phyloP scores from a whole-genome alignment of 768 basidiomycete species.

The Pilatotrama ljubarskyi region DNA sequence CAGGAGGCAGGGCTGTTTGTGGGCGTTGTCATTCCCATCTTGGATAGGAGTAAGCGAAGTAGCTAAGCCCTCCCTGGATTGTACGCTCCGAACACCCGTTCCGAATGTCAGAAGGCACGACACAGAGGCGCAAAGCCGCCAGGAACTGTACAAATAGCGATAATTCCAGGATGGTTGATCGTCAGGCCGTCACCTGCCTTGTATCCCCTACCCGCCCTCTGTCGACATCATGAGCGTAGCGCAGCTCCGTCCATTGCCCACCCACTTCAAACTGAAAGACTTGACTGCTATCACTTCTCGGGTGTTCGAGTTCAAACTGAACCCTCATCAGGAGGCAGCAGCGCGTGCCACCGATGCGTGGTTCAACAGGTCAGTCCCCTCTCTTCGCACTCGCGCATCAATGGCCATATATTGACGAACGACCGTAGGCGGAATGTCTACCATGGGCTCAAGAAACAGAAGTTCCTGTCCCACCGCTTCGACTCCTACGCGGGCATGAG shows the following conservation, averaged over 20 bases:
- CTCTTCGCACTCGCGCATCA: neutral
- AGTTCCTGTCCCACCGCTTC: conserved; percentile 40
- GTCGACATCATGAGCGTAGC: conserved; percentile 27
- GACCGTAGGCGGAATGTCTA: conserved; percentile 34
- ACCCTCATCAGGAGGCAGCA: conserved; percentile 35
- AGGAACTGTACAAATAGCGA: conserved; percentile 8
- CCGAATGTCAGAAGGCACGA: neutral
- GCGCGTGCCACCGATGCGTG: conserved; percentile 35
- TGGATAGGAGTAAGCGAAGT: neutral
- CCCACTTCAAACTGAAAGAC: conserved; percentile 38
- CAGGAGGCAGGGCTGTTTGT: neutral
- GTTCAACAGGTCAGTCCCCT: conserved; percentile 34
- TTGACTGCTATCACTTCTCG: conserved; percentile 38
- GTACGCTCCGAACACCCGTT: neutral
- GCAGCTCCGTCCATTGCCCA: conserved; percentile 32
- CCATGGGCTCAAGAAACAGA: conserved; percentile 35
- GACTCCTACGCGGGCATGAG: conserved; percentile 41
- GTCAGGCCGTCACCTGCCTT: neutral
- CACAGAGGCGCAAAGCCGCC: neutral
- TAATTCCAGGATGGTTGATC: neutral
- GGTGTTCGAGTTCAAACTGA: conserved; percentile 38
- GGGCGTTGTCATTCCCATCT: neutral
- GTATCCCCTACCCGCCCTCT: neutral
- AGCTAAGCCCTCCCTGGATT: neutral
- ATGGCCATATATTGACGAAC: neutral